A percentile compares a stretch with the other conserved stretches of the same genome.
These are phyloP conservation scores for Xylaria sp. DNA, from an alignment of 2,329 filamentous ascomycete species.

Conservation along the genomic window DNA sequence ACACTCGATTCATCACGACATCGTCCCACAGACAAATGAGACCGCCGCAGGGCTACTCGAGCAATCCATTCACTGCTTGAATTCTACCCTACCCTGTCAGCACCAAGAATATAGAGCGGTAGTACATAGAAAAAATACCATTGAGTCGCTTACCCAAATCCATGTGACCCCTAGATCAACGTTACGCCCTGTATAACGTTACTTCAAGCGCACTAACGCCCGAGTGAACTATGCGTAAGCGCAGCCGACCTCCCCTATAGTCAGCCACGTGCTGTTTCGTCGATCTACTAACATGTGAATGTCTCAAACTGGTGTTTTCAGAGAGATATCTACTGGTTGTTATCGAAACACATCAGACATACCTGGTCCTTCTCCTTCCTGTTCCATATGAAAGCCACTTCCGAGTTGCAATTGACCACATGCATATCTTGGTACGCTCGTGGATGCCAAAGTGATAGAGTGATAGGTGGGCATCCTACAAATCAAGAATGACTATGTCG, in stretches of 20 bases:
- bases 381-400: background rate
- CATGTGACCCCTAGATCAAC: background rate
- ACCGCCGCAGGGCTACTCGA: background rate
- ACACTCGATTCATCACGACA: background rate
- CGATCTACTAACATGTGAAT: background rate
- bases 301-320: background rate
- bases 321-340: background rate
- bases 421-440: background rate
- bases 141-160: background rate
- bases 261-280: conserved; percentile 9
- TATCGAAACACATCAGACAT: background rate
- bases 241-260: background rate
- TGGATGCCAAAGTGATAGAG: background rate
- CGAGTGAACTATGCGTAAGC: background rate
- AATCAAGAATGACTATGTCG: background rate
- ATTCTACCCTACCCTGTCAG: background rate
- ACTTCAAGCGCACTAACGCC: background rate
- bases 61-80: background rate
- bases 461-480: background rate
- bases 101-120: background rate
- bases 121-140: background rate
- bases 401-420: background rate
- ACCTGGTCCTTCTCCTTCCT: background rate
- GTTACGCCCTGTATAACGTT: conserved; percentile 15
- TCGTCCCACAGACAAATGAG: background rate